Base-by-base conservation (phyloP, 345 rosid genomes). In the Syzygium oleosum region DNA sequence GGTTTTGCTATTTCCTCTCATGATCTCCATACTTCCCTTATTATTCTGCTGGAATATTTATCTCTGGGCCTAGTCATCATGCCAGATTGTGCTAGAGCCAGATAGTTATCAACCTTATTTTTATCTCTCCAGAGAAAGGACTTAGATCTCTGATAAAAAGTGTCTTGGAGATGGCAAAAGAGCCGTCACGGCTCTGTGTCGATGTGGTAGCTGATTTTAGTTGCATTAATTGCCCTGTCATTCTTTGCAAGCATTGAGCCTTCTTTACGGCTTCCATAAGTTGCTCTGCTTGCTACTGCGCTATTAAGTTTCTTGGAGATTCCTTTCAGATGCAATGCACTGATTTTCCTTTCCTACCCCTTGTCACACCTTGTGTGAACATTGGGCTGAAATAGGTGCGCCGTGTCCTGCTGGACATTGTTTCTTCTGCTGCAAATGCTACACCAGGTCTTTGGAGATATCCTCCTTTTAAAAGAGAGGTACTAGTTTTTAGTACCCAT, bases 381-480 rank as follows among this genome's bases (percentile, higher is more conserved):
- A 68, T 68, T 68, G 0, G 13, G 41, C 79, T 68, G 79, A 17
- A 34, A 68, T 58, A 93, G 94, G 94, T 92, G 63, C 93, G 92
- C 86, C 92, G 91, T 19, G 93, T 93, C 34, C 89, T 93, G 78
- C 86, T 91, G 88, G 93, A 92, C 91, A 90, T 93, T 56, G 93
- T 93, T 25, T 91, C 92, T 89, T 61, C 93, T 51, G 86, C 94
- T 10, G 94, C 93, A 78, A 91, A 88, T 91, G 90, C 93, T 83
- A 93, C 94, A 61, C 93, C 93, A n/a, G 94, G 94, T 56, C 92
- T 93, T 29, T 93, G 94, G 55, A 92, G 93, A 89, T 93, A 93
- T 89, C 93, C 93, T 85, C 91, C 94, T 53, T 92, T 93, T 53
- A 93, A 93, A 86, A 92, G 94, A 91, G 94, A 93, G 92, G 94